These are phyloP conservation scores for Stagonosporopsis vannaccii DNA, from an alignment of 2,329 filamentous ascomycete species.

Conservation along the genomic window DNA sequence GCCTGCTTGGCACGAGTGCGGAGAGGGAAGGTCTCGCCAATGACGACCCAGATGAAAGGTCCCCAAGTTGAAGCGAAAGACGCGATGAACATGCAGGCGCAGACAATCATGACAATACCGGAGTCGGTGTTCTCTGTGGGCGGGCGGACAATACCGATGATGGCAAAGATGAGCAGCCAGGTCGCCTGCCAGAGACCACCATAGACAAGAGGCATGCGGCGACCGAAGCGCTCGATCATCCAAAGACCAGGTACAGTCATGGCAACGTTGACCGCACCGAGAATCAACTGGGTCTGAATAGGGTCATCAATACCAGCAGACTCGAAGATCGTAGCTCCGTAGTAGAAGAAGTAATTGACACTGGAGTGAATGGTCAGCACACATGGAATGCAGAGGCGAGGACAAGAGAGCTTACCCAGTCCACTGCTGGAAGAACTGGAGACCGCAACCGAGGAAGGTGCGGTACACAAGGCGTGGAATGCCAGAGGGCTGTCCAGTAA, in stretches of 20 bases:
- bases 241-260: slow-evolving; percentile 73
- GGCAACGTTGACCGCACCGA: slow-evolving; percentile 69
- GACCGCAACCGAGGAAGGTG: slow-evolving; percentile 38
- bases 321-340: slow-evolving; percentile 71
- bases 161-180: slow-evolving; percentile 68
- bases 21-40: slow-evolving; percentile 45
- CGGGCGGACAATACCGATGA: slow-evolving; percentile 51
- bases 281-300: slow-evolving; percentile 53
- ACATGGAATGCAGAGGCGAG: no score
- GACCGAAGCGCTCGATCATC: slow-evolving; percentile 71
- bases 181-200: slow-evolving; percentile 72
- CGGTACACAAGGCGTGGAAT: slow-evolving; percentile 51
- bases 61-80: slow-evolving; percentile 73
- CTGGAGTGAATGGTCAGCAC: no score
- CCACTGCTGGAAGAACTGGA: slow-evolving; percentile 46
- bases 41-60: slow-evolving; percentile 62
- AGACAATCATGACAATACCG: slow-evolving; percentile 74
- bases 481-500: slow-evolving; percentile 44
- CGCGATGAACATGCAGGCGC: slow-evolving; percentile 77
- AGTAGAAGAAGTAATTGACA: slow-evolving; percentile 59
- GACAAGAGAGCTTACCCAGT: slow-evolving; percentile 31
- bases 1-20: slow-evolving; percentile 46
- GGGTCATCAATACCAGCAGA: slow-evolving; percentile 71
- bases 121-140: slow-evolving; percentile 51
- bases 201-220: slow-evolving; percentile 71